Conservation (phyloP, 1,284 basidiomycete species). For the Rugosomyces carneus region DNA sequence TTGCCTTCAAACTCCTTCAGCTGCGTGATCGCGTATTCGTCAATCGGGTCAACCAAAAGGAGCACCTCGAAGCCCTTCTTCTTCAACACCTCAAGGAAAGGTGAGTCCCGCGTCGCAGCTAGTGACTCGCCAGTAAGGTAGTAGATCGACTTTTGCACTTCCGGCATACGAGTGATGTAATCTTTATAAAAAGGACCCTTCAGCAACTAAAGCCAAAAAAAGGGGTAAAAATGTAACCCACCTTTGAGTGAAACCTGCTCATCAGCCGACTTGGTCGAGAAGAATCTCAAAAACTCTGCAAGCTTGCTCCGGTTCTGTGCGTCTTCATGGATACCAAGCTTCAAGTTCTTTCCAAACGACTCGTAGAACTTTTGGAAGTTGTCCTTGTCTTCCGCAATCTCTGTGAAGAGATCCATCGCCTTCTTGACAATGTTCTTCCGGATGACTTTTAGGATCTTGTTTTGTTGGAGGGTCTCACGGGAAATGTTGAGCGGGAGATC, state of each 20-base stretch:
- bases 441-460: conserved; percentile 99
- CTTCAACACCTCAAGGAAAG: conserved; percentile 99
- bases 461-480: conserved; percentile 99
- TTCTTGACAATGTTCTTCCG: conserved; percentile 99
- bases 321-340: conserved; percentile 99
- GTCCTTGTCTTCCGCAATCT: conserved; percentile 99
- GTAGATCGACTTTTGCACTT: conserved; percentile 99
- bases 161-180: conserved; percentile 99
- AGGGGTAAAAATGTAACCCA: conserved; percentile 38
- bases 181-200: conserved; percentile 43
- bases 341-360: conserved; percentile 95
- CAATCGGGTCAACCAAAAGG: conserved; percentile 96
- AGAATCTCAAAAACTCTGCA: conserved; percentile 98
- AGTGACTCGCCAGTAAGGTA: conserved; percentile 99
- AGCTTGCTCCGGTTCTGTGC: conserved; percentile 99
- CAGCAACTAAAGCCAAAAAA: too few relatives aligned
- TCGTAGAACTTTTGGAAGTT: conserved; percentile 98
- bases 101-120: conserved; percentile 86
- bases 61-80: conserved; percentile 99
- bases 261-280: conserved; percentile 92
- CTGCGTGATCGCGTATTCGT: conserved; percentile 96
- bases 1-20: conserved; percentile 99
- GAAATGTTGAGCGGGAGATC: conserved; percentile 99
- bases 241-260: conserved; percentile 95
- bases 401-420: conserved; percentile 90